These are phyloP conservation scores for Spencermartinsiella ligniputridi DNA, from an alignment of 1,139 yeast species.

Conservation along the genomic window DNA sequence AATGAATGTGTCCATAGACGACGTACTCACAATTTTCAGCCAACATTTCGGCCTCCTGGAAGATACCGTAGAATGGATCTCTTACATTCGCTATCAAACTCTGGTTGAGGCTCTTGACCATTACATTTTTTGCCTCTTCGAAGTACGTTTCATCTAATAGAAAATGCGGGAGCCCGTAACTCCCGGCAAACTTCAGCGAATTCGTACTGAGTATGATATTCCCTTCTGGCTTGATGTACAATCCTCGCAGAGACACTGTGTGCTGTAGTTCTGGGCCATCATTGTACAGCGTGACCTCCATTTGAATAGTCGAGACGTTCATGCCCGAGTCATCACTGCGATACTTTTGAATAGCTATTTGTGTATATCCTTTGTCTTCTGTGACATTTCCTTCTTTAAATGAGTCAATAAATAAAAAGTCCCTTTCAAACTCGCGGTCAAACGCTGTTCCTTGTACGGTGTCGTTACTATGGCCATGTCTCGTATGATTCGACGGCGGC, in stretches of 20 bases:
- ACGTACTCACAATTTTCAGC: conserved; percentile 64
- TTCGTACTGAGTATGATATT: conserved; percentile 58
- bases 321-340: conserved; percentile 5
- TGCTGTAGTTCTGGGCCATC: not conserved
- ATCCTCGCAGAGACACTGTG: conserved; percentile 50
- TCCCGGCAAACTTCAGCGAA: conserved; percentile 71
- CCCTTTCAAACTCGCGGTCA: not conserved
- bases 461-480: not conserved
- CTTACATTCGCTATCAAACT: conserved; percentile 29
- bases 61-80: conserved; percentile 22
- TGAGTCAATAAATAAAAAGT: not conserved
- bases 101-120: conserved; percentile 41
- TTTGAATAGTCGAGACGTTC: conserved; percentile 20
- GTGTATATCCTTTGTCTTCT: conserved; percentile 16
- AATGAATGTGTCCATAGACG: conserved; percentile 61
- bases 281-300: not conserved
- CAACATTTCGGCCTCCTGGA: conserved; percentile 19
- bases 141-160: conserved; percentile 37
- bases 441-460: not conserved
- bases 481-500: conserved; percentile 7
- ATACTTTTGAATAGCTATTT: conserved; percentile 12
- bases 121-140: conserved; percentile 37
- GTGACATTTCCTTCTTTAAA: conserved; percentile 23
- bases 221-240: conserved; percentile 70
- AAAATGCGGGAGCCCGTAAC: conserved; percentile 53